Evolutionary conservation across 305 asterid genomes (phyloP), one percentile per base, ranked within the genome.

Genomic region (Fraxinus sp.): DNA sequence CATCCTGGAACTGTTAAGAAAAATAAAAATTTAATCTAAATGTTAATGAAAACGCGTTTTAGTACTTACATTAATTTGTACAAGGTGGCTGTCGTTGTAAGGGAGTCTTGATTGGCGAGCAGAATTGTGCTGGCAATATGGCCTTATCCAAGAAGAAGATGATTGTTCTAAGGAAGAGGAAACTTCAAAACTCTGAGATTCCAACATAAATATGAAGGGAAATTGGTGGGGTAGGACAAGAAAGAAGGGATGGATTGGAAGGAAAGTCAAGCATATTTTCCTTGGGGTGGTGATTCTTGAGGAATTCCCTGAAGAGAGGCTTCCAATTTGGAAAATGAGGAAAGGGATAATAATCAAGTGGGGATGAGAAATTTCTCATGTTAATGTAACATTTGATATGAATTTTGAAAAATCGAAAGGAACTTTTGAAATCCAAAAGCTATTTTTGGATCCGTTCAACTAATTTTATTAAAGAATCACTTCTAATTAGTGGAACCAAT

Each of bases 141-240:
- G 75, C 68, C 8, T 57, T 70, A 37, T 32, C 37, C 71, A 57
- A 66, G 72, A 83, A 78, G 66, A 78, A 16, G 64, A 55, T 55
- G 3, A 55, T 18, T 16, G 14, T 24, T 37, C 26, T 62, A 26
- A 74, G 41, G 39, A 37, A 24, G 64, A 55, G 64, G 64, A n/a
- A n/a, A 55, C 64, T 55, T 55, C 64, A 5, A 16, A 52, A 52
- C 62, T 16, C 2, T 0, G 18, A 52, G 62, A 5, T 55, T 55
- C 5, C 24, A 55, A 16, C 24, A 55, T n/a, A 55, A 55, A n/a
- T 55, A 55, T n/a, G 64, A 55, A 55, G 64, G 20, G 20, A 55
- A n/a, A 55, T 16, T 5, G 24, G 64, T 16, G 59, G 59, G 22
- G 24, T 55, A 16, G 10, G 9, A 55, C 24, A 6, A 55, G 64